Conservation (phyloP, 225 moss, liverwort and hornwort genomes). For the Neckera pumila region DNA sequence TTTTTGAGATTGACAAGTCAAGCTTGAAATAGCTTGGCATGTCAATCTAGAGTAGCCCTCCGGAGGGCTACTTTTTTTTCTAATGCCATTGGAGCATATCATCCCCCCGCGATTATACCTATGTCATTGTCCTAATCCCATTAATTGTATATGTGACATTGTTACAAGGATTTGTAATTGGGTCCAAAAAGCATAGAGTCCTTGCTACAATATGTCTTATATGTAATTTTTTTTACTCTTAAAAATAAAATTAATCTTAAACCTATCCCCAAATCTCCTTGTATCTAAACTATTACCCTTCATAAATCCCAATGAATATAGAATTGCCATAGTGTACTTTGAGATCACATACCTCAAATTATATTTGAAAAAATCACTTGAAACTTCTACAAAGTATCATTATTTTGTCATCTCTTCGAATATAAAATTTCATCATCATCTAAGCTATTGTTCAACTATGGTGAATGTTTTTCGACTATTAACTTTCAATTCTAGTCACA, state of each 20-base stretch:
- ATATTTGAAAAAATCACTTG: background rate
- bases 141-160: background rate
- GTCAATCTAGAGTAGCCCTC: too few relatives aligned
- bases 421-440: background rate
- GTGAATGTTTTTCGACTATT: background rate
- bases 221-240: background rate
- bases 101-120: background rate
- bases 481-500: background rate
- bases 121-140: background rate
- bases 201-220: background rate
- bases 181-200: background rate
- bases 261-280: rapidly evolving
- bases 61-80: too few relatives aligned
- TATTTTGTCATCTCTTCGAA: background rate
- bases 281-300: background rate
- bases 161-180: background rate
- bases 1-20: too few relatives aligned
- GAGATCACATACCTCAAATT: background rate
- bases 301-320: background rate
- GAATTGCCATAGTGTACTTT: background rate
- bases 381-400: background rate
- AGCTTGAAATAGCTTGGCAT: too few relatives aligned
- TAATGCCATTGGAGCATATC: rapidly evolving
- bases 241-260: background rate
- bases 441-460: background rate